phyloP scores from a whole-genome alignment of 2,329 filamentous ascomycete species.

The Dothistroma septosporum region DNA sequence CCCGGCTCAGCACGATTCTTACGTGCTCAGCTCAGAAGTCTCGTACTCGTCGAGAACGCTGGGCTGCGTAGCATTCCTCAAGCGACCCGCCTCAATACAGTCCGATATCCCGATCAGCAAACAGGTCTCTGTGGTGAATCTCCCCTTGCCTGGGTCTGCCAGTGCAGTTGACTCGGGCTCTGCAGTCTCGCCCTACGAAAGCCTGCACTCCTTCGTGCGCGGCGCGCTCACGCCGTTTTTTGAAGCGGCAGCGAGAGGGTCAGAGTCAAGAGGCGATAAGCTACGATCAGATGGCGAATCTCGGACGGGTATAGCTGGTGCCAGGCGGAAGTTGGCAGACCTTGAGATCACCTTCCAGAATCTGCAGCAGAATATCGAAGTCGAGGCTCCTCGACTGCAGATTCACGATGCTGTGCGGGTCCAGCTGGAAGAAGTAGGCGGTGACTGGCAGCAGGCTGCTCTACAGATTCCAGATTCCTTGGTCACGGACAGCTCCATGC shows the following conservation, averaged over 20 bases:
- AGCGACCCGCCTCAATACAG: conserved; percentile 84
- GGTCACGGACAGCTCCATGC: conserved; percentile 83
- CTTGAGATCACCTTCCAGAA: conserved; percentile 85
- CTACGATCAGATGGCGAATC: conserved; percentile 79
- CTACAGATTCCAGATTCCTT: conserved; percentile 72
- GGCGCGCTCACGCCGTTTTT: conserved; percentile 93
- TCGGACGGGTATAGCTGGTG: conserved; percentile 92
- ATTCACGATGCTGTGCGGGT: conserved; percentile 85
- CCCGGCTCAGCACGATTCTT: conserved; percentile 55
- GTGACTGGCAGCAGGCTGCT: conserved; percentile 65
- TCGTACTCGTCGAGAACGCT: conserved; percentile 74
- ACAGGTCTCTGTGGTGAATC: conserved; percentile 88
- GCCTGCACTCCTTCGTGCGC: conserved; percentile 86
- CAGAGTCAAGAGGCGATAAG: conserved; percentile 62
- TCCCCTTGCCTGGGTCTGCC: conserved; percentile 74
- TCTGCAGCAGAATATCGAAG: conserved; percentile 95
- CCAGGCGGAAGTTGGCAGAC: conserved; percentile 95
- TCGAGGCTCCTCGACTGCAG: conserved; percentile 82
- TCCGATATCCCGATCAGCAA: conserved; percentile 73
- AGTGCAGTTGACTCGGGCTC: conserved; percentile 45
- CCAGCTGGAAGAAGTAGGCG: conserved; percentile 69
- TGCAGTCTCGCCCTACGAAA: conserved; percentile 79
- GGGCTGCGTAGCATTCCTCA: conserved; percentile 82
- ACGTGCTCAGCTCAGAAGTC: conserved; percentile 77
- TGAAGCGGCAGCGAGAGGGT: conserved; percentile 86